Evolutionary conservation across 73 alveolate species (phyloP), one percentile per base, ranked within the genome.

Genomic region (Durusdinium trenchii): DNA sequence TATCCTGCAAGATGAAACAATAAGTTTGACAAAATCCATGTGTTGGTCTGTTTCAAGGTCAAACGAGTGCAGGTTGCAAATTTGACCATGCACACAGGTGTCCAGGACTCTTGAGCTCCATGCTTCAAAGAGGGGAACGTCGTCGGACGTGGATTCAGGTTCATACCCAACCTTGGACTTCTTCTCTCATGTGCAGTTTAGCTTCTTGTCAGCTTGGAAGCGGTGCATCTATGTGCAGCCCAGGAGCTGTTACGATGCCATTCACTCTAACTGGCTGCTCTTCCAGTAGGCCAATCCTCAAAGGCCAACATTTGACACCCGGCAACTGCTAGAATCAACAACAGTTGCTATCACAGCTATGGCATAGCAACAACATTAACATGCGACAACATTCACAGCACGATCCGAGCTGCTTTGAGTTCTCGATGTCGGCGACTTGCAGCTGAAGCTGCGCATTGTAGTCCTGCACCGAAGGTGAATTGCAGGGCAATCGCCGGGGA

Each of bases 201-300:
- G n/a, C n/a, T n/a, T n/a, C n/a, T n/a, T n/a, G n/a, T n/a, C n/a
- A n/a, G n/a, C n/a, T n/a, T n/a, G n/a, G n/a, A n/a, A n/a, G n/a
- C n/a, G n/a, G n/a, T n/a, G n/a, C n/a, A n/a, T n/a, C n/a, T n/a
- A n/a, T n/a, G n/a, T n/a, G n/a, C n/a, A n/a, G n/a, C n/a, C n/a
- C n/a, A n/a, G n/a, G n/a, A 71, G 67, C 98, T 60, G 89, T 91
- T 42, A 91, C 98, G 35, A 91, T 71, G 40, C 98, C 98, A 40
- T 91, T 91, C 42, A 91, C 98, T 91, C 98, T 91, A 60, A 91
- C 98, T 5, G 98, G 98, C 98, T 91, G 98, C 87, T 91, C 98
- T 91, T 91, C 98, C 46, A 91, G 98, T 64, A 91, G 38, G 60
- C 98, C 98, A n/a, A 91, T 76, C 98, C 98, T 91, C 43, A 38